Percentiles rank a stretch among this genome's conserved stretches.
Evolutionary conservation across 2,329 filamentous ascomycete genomes (phyloP).

Genomic region (Sporothrix globosa): DNA sequence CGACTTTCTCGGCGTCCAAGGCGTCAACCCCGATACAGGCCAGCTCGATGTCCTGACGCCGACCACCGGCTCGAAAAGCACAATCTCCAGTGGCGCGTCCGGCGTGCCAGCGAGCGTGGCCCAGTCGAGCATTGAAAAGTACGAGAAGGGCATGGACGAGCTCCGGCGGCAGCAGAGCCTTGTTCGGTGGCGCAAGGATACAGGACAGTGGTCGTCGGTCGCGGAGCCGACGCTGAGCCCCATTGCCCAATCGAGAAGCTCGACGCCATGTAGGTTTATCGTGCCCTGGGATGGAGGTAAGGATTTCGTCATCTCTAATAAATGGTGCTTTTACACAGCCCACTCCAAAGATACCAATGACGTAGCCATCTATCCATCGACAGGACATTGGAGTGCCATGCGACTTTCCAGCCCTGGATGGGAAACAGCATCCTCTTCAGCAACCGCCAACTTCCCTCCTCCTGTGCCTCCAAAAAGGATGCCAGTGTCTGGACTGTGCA

Average conservation of each 20-base stretch:
- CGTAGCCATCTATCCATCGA: background rate
- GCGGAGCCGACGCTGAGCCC: conserved; percentile 55
- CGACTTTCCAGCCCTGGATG: conserved; percentile 19
- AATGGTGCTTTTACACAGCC: too few relatives aligned
- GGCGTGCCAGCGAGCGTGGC: conserved; percentile 41
- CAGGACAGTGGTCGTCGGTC: conserved; percentile 56
- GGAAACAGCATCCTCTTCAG: conserved; percentile 5
- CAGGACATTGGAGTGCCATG: background rate
- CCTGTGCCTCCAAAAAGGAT: background rate
- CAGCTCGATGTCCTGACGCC: conserved; percentile 56
- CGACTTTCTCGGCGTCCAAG: conserved; percentile 63
- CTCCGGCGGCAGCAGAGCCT: conserved; percentile 43
- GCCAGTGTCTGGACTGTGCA: background rate
- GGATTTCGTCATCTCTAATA: too few relatives aligned
- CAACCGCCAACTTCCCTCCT: background rate
- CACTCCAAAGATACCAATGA: background rate
- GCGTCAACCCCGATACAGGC: conserved; percentile 61
- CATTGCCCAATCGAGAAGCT: conserved; percentile 50
- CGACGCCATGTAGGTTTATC: conserved; percentile 26
- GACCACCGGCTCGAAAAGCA: conserved; percentile 52
- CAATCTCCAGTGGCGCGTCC: conserved; percentile 31
- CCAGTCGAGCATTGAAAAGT: conserved; percentile 50
- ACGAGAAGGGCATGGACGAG: conserved; percentile 47
- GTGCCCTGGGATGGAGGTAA: background rate
- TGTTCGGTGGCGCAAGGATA: conserved; percentile 51